Evolutionary conservation across 208 protist genomes (phyloP), one percentile per base, ranked within the genome.

Genomic region (Porcisia hertigi): DNA sequence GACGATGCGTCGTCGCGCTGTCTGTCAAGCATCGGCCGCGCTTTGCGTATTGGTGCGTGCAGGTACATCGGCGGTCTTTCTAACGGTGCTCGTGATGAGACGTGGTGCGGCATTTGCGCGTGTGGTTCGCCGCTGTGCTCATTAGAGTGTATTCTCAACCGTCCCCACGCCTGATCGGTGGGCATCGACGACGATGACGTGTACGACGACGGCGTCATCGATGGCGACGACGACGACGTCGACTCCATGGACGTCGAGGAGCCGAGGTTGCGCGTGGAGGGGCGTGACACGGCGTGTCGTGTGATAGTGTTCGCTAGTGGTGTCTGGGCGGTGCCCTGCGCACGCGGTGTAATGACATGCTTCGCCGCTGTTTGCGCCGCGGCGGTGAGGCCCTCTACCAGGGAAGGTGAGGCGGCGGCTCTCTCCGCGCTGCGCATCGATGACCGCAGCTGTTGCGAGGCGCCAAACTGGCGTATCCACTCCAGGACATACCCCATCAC

Each of bases 401-500:
- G 47, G 23, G 66, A 57, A 36, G 66, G 25, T 16, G 66, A 43
- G 23, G 63, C 52, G 12, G 41, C 25, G 41, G 39, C 23, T 20
- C 36, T 49, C 39, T 3, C 41, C 41, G 16, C 11, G 41, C 23
- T 36, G 41, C 41, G 66, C 47, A 71, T 43, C 47, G 66, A 71
- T 39, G 49, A 16, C 69, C n/a, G 69, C 36, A 57, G 60, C 64
- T 76, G 47, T 23, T 74, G 72, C 16, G 55, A 43, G 23, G 79
- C 75, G 39, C 83, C 75, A 66, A 87, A 93, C 53, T 88, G 83
- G 43, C 85, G 78, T 43, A 96, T 81, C 89, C 89, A 94, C 72
- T 96, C 88, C 64, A 96, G 83, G 16, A 96, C 91, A 66, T 92
- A 92, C 7, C 75, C 55, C 54, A 91, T 96, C 47, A 93, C 85